Evolutionary conservation across 345 rosid species (phyloP).

Genomic region (Populus nigra): DNA sequence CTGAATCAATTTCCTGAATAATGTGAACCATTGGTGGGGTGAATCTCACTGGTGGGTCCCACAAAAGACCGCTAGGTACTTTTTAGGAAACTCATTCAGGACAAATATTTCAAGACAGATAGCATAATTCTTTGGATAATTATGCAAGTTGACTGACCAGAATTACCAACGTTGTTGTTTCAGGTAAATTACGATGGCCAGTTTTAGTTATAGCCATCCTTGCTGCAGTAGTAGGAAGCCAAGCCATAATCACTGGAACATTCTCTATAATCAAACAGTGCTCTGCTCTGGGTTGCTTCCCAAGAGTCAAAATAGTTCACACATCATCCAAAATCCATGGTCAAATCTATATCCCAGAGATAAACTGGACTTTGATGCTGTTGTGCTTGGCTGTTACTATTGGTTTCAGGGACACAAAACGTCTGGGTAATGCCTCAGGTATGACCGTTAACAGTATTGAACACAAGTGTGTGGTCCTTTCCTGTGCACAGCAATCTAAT

Average conservation of each 20-base stretch:
- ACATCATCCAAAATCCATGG: slow-evolving; percentile 89
- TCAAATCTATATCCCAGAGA: slow-evolving; percentile 93
- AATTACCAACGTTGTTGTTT: slow-evolving; percentile 12
- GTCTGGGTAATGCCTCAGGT: slow-evolving; percentile 94
- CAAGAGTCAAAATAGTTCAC: slow-evolving; percentile 79
- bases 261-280: slow-evolving; percentile 90
- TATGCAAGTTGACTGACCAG: slow-evolving; percentile 11
- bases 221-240: slow-evolving; percentile 94
- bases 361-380: slow-evolving; percentile 85
- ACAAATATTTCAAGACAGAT: not conserved
- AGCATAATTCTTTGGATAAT: not conserved
- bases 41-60: no score
- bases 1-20: not conserved
- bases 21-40: not conserved
- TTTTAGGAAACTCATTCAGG: not conserved
- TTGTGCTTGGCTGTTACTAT: slow-evolving; percentile 86
- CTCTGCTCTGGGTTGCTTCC: slow-evolving; percentile 84
- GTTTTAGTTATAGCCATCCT: slow-evolving; percentile 87
- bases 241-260: slow-evolving; percentile 90
- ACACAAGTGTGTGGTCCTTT: not conserved
- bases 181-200: slow-evolving; percentile 83
- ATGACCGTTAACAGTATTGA: not conserved
- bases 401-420: slow-evolving; percentile 78
- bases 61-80: not conserved
- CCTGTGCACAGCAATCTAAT: not conserved